phyloP scores from a whole-genome alignment of 805 yeast genomes.

The Starmerella stellata region DNA sequence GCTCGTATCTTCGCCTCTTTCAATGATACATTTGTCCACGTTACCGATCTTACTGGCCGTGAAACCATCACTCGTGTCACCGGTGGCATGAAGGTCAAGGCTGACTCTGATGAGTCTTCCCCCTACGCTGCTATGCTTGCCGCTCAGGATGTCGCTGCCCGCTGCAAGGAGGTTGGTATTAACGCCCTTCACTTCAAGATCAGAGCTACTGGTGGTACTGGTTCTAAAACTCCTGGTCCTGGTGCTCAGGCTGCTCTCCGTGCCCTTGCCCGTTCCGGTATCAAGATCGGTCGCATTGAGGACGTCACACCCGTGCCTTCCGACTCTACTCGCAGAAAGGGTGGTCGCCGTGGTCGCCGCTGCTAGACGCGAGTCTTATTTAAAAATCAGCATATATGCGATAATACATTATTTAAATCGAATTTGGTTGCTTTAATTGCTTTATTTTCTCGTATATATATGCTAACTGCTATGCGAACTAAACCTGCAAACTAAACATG shows the following conservation, averaged over 20 bases:
- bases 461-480: too few species aligned
- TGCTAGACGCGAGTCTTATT: conserved; percentile 30
- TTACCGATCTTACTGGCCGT: conserved; percentile 97
- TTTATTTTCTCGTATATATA: too few species aligned
- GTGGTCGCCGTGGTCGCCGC: conserved; percentile 99
- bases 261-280: conserved; percentile 99
- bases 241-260: conserved; percentile 99
- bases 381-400: conserved; percentile 6
- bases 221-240: conserved; percentile 99
- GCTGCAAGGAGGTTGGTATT: conserved; percentile 99
- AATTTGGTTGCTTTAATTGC: too few species aligned
- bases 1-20: conserved; percentile 99
- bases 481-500: too few species aligned
- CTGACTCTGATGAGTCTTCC: conserved; percentile 99
- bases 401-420: not conserved
- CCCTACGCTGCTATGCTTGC: conserved; percentile 99
- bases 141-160: conserved; percentile 96
- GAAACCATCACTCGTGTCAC: conserved; percentile 99
- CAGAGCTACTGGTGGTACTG: conserved; percentile 99
- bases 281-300: conserved; percentile 99
- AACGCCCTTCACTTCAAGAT: conserved; percentile 98
- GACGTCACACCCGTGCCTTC: conserved; percentile 99
- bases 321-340: conserved; percentile 99
- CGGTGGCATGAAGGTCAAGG: conserved; percentile 99
- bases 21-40: conserved; percentile 99